These are phyloP conservation scores for Gaillardinia entomophila DNA, from an alignment of 805 yeast species.

Conservation along the genomic window DNA sequence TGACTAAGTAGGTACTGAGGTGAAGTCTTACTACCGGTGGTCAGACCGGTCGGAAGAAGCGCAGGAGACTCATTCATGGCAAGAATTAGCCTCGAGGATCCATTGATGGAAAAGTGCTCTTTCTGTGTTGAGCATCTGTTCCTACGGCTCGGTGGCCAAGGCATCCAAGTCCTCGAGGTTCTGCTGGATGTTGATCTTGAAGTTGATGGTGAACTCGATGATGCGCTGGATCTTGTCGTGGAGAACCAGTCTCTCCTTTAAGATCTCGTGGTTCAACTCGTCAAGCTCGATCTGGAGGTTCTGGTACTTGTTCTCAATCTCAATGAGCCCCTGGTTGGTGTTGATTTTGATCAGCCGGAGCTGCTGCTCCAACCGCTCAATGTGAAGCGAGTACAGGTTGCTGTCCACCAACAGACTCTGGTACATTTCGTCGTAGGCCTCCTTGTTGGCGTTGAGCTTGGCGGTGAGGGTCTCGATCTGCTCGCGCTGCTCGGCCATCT, in stretches of 20 bases:
- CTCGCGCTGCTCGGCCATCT: conserved; percentile 52
- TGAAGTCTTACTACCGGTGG: no score
- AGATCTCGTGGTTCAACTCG: conserved; percentile 42
- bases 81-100: no score
- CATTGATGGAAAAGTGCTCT: no score
- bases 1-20: no score
- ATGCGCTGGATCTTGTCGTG: conserved; percentile 50
- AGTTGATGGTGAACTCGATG: conserved; percentile 54
- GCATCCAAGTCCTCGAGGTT: conserved; percentile 56
- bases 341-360: conserved; percentile 43
- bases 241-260: conserved; percentile 41
- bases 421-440: conserved; percentile 50
- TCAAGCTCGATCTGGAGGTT: conserved; percentile 49
- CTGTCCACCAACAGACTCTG: conserved; percentile 50
- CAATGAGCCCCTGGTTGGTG: conserved; percentile 45
- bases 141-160: conserved; percentile 36
- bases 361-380: conserved; percentile 59
- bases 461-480: conserved; percentile 53
- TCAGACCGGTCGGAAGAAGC: no score
- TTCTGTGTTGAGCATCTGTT: no score
- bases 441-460: conserved; percentile 45
- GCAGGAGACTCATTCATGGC: no score
- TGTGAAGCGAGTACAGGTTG: conserved; percentile 52
- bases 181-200: conserved; percentile 63
- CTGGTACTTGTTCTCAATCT: conserved; percentile 42